Percentiles rank a stretch among this genome's conserved stretches.
These are phyloP conservation scores for Piper betle DNA, from an alignment of 164 flowering plant genomes.

Conservation along the genomic window DNA sequence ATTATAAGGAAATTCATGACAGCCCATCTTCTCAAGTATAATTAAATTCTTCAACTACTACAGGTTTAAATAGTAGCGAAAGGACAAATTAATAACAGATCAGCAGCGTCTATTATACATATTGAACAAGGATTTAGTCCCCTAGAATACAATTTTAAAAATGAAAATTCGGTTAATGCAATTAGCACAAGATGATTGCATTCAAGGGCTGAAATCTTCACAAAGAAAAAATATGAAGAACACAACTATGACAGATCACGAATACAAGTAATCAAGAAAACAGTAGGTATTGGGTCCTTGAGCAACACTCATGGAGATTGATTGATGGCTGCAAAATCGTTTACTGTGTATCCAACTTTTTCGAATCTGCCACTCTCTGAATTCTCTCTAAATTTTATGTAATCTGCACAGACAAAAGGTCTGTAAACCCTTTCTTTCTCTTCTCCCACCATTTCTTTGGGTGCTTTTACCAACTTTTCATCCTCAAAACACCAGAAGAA, in stretches of 20 bases:
- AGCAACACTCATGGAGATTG: too few relatives aligned
- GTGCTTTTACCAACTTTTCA: constrained; percentile 59
- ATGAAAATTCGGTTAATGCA: too few relatives aligned
- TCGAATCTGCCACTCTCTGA: constrained; percentile 66
- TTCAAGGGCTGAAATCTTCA: too few relatives aligned
- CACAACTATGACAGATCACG: too few relatives aligned
- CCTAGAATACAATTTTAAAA: too few relatives aligned
- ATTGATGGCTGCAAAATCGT: constrained; percentile 52
- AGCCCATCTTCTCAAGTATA: neutral
- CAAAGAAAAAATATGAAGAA: too few relatives aligned
- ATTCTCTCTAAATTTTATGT: constrained; percentile 59
- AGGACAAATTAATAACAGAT: neutral
- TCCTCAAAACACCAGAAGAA: constrained; percentile 96
- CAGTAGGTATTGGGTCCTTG: too few relatives aligned
- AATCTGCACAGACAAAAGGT: constrained; percentile 53
- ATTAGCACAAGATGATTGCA: too few relatives aligned
- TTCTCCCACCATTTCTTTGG: constrained; percentile 63
- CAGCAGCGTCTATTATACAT: neutral
- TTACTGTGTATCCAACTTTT: constrained; percentile 69
- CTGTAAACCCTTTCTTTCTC: constrained; percentile 37
- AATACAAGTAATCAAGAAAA: too few relatives aligned
- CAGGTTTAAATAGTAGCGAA: neutral
- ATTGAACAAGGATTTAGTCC: too few relatives aligned
- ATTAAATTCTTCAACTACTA: neutral
- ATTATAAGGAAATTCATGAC: neutral